These are phyloP conservation scores for Isochrysis galbana DNA, from an alignment of 78 protist species.

Conservation along the genomic window DNA sequence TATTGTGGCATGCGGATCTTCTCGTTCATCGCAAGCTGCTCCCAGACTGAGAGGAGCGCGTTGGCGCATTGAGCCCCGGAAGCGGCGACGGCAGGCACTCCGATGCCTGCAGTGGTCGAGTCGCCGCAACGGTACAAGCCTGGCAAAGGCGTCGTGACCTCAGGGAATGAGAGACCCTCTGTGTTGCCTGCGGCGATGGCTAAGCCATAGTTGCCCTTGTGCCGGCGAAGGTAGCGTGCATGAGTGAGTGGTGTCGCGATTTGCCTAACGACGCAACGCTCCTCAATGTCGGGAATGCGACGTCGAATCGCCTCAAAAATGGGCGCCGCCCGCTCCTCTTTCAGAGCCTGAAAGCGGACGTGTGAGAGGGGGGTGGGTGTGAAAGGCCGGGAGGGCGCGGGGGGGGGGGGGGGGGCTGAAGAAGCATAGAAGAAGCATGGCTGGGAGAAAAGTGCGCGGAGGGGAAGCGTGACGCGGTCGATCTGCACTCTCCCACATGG, in stretches of 20 bases:
- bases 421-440: too few relatives aligned
- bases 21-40: not conserved
- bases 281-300: not conserved
- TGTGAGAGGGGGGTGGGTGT: too few relatives aligned
- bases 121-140: conserved; percentile 4
- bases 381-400: too few relatives aligned
- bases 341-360: too few relatives aligned
- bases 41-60: not conserved
- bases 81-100: conserved; percentile 17
- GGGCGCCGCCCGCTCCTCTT: not conserved
- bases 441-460: too few relatives aligned
- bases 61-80: not conserved
- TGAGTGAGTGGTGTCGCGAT: conserved; percentile 5
- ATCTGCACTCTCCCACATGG: too few relatives aligned
- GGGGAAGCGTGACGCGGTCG: too few relatives aligned
- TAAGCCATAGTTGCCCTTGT: conserved; percentile 28
- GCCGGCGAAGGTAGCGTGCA: not conserved
- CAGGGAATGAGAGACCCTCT: not conserved
- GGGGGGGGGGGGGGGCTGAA: too few relatives aligned
- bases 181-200: conserved; percentile 14
- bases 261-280: not conserved
- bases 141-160: not conserved
- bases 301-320: not conserved
- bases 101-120: conserved; percentile 24
- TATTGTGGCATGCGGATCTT: not conserved